A percentile compares a stretch with the other conserved stretches of the same genome.
Conservation (phyloP, 331 rosid species). For the Rhamnella rubrinervis region DNA sequence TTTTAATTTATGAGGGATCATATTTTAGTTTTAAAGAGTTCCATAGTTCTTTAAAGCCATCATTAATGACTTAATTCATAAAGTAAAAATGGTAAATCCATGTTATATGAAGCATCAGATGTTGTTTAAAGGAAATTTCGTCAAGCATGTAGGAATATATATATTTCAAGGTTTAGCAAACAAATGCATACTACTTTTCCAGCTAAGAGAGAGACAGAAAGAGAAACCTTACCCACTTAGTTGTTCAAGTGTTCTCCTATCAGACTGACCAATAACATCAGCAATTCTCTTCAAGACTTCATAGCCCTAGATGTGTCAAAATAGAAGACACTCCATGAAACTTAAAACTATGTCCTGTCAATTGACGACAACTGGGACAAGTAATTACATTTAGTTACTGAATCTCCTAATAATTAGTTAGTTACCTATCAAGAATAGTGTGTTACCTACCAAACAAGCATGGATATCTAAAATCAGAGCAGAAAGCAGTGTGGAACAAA, state of each 20-base stretch:
- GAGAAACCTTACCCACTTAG: slow-evolving; percentile 72
- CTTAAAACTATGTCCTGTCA: slow-evolving; percentile 9
- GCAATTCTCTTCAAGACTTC: slow-evolving; percentile 77
- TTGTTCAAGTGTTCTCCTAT: slow-evolving; percentile 56
- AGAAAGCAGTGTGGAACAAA: not conserved
- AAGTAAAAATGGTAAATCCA: not conserved
- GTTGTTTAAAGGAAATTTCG: slow-evolving; percentile 5
- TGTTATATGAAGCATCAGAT: not conserved
- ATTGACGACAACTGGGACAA: not conserved
- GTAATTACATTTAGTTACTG: too few species aligned
- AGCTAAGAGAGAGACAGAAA: not conserved
- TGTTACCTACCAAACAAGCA: not conserved
- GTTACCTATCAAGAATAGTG: not conserved
- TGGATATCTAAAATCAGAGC: not conserved
- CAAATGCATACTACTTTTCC: not conserved
- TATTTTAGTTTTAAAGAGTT: not conserved
- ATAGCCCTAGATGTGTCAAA: slow-evolving; percentile 58
- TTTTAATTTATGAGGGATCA: slow-evolving; percentile 7
- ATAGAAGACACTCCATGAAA: slow-evolving; percentile 22
- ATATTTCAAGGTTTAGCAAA: slow-evolving; percentile 2
- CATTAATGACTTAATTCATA: not conserved
- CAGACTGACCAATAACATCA: slow-evolving; percentile 60
- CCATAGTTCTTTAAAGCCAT: slow-evolving; percentile 14
- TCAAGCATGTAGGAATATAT: slow-evolving; percentile 12
- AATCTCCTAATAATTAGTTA: not conserved